These are phyloP conservation scores for Solanum chilense DNA, from an alignment of 257 asterid genomes.

Conservation along the genomic window DNA sequence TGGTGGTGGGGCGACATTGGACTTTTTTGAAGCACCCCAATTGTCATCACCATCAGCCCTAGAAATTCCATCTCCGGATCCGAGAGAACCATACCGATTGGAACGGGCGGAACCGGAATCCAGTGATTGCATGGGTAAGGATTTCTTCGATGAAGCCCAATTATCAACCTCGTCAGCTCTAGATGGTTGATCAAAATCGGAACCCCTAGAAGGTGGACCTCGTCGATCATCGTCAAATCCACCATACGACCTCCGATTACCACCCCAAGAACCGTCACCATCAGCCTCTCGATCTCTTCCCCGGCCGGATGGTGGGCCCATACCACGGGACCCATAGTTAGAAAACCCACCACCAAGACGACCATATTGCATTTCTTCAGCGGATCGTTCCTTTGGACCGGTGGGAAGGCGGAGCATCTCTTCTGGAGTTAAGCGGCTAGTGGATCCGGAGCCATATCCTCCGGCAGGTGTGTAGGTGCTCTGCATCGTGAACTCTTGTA, in stretches of 20 bases:
- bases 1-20: constrained; percentile 21
- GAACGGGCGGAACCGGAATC: constrained; percentile 22
- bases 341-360: constrained; percentile 85
- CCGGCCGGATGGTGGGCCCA: constrained; percentile 20
- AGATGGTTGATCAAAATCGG: constrained; percentile 61
- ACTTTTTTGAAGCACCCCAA: constrained; percentile 64
- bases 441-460: not conserved
- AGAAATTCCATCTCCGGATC: constrained; percentile 56
- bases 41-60: constrained; percentile 85
- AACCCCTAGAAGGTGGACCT: constrained; percentile 42
- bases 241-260: constrained; percentile 54
- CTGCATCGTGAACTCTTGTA: constrained; percentile 60
- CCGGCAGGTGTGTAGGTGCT: constrained; percentile 18
- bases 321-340: constrained; percentile 28
- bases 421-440: constrained; percentile 47
- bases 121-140: constrained; percentile 20
- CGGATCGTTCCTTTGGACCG: constrained; percentile 73
- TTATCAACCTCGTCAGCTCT: constrained; percentile 86
- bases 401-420: constrained; percentile 85
- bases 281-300: constrained; percentile 22
- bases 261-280: constrained; percentile 25
- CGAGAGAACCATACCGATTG: constrained; percentile 46
- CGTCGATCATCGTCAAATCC: constrained; percentile 52
- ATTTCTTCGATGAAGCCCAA: constrained; percentile 74
- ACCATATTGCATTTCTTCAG: constrained; percentile 65